Conservation (phyloP, 148 eudicot species). For the Fallopia convolvulus region DNA sequence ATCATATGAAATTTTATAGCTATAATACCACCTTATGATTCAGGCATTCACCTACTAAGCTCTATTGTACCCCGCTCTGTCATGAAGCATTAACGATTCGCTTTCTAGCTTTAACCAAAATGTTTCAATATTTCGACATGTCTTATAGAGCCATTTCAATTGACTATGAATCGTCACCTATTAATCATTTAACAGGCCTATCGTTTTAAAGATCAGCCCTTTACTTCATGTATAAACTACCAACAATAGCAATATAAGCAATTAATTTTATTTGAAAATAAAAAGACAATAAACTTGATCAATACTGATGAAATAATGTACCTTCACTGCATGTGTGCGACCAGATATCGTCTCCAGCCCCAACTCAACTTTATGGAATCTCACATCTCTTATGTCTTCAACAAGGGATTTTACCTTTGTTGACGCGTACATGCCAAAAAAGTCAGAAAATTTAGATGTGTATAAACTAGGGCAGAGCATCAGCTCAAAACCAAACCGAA, state of each 20-base stretch:
- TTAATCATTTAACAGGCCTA: neutral
- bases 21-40: neutral
- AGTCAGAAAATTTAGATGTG: neutral
- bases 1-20: neutral
- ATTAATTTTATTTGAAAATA: too few species aligned
- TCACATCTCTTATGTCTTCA: conserved; percentile 93
- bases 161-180: neutral
- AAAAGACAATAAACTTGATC: neutral
- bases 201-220: neutral
- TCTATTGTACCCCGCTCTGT: neutral
- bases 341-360: conserved; percentile 85
- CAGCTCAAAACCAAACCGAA: too few species aligned
- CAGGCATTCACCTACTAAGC: neutral
- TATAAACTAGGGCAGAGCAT: neutral
- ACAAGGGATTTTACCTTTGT: conserved; percentile 83
- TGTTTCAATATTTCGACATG: neutral
- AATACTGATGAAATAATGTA: conserved; percentile 17
- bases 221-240: neutral
- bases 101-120: neutral
- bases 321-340: conserved; percentile 82
- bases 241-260: neutral
- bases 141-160: neutral
- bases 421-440: conserved; percentile 3
- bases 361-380: conserved; percentile 90
- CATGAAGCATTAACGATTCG: neutral